Percentiles rank a stretch among this genome's conserved stretches.
These are phyloP conservation scores for Aspergillus vadensis DNA, from an alignment of 2,329 filamentous ascomycete genomes.

Conservation along the genomic window DNA sequence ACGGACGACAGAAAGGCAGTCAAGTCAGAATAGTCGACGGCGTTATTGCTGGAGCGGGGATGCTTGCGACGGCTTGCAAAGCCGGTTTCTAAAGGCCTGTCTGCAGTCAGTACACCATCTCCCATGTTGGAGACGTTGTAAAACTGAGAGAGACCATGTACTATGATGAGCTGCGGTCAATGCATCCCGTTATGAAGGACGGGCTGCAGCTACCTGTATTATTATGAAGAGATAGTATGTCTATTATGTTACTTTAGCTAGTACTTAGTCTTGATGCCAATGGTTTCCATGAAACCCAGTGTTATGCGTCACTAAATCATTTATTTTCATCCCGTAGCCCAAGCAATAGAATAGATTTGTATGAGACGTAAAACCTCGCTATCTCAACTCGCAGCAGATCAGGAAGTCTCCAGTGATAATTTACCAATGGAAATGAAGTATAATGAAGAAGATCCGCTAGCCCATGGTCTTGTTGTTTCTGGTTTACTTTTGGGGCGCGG, in stretches of 20 bases:
- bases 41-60: conserved; percentile 41
- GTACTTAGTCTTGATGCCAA: too few relatives aligned
- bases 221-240: neutral
- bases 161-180: neutral
- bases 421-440: too few relatives aligned
- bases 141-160: neutral
- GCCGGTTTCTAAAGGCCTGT: conserved; percentile 32
- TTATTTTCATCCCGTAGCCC: neutral
- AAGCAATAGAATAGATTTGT: too few relatives aligned
- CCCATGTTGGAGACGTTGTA: neutral
- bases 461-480: neutral
- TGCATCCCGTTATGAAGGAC: neutral
- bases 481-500: neutral
- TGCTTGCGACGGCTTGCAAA: conserved; percentile 40
- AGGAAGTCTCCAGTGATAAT: too few relatives aligned
- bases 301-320: neutral
- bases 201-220: neutral
- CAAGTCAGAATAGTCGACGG: conserved; percentile 76
- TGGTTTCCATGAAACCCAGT: neutral
- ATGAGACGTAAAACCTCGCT: too few relatives aligned
- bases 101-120: neutral
- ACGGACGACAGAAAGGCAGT: conserved; percentile 61
- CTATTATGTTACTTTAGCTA: neutral
- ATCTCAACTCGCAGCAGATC: too few relatives aligned
- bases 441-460: neutral